Evolutionary conservation across 805 yeast species (phyloP), one percentile per base, ranked within the genome.

Genomic region (Yamadazyma insecticola): DNA sequence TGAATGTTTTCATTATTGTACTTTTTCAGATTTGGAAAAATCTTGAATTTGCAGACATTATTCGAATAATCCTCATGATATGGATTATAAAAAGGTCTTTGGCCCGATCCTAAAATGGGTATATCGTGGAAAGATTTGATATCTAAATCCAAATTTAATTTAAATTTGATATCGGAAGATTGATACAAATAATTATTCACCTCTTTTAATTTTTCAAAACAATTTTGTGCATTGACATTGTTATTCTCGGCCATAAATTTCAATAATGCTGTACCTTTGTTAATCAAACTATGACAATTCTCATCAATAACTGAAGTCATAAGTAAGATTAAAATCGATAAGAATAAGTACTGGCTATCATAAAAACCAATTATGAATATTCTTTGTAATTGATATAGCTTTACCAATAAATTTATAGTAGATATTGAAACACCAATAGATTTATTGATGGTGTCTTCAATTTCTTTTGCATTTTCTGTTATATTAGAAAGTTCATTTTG

Each of bases 281-380:
- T 32, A 7, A 53, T 24, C n/a, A 46, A 50, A 17, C 33, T 27
- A 28, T 41, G 46, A 15, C 34, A 31, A 4, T 23, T 18, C 6
- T 26, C 23, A 24, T 38, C 45, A 9, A 41, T 38, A 6, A 53
- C 36, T 13, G 49, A 40, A 1, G 58, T 50, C 37, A 60, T 45
- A 9, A 60, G 41, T 21, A 60, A 32, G 14, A 55, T 35, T 13
- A 60, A 39, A 15, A 60, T 35, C 1, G 69, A 59, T 4, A 55
- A 45, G 33, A 51, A 63, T 23, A 63, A 40, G 43, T 63, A 63
- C 37, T 59, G 65, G 27, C 59, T 44, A 35, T 64, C 70, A 64
- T 67, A 63, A 33, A 53, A 61, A 2, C 69, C 70, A 12, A 56
- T 40, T 13, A 48, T 40, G 32, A 62, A 62, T 10, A 61, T 36